Conservation (phyloP, 371 early-diverging fungal species). For the Mortierella sp. region DNA sequence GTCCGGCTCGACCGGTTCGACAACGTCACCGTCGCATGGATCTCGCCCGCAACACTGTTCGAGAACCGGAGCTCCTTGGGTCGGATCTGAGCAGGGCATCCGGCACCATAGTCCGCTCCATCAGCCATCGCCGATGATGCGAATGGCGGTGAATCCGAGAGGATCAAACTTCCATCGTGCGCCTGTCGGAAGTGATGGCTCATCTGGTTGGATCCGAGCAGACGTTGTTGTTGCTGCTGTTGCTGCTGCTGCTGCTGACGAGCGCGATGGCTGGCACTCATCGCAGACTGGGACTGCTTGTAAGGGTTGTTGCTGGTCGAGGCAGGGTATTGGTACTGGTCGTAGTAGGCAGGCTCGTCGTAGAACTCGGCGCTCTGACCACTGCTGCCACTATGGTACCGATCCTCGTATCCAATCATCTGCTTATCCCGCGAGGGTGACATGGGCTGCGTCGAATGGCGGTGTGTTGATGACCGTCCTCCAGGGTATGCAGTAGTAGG, state of each 20-base stretch:
- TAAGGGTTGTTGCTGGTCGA: neutral
- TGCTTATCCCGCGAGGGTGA: conserved; percentile 16
- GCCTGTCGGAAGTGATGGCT: conserved; percentile 34
- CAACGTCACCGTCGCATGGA: conserved; percentile 29
- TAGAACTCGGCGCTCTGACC: conserved; percentile 39
- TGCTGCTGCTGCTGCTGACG: conserved; percentile 20
- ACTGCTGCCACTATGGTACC: conserved; percentile 37
- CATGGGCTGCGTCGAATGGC: conserved; percentile 10
- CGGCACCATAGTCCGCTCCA: neutral
- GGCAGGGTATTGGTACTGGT: conserved; percentile 8
- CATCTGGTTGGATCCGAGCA: conserved; percentile 21
- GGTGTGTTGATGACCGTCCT: neutral
- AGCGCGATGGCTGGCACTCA: conserved; percentile 8
- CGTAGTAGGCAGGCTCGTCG: conserved; percentile 24
- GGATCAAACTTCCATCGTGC: conserved; percentile 28
- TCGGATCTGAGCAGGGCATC: conserved; percentile 44
- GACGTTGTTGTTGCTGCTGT: conserved; percentile 22
- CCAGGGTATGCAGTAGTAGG: conserved; percentile 8
- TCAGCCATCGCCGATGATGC: conserved; percentile 1
- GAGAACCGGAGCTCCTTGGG: conserved; percentile 39
- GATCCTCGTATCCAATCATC: conserved; percentile 17
- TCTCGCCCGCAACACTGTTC: conserved; percentile 26
- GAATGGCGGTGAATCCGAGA: conserved; percentile 18
- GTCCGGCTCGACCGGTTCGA: conserved; percentile 33
- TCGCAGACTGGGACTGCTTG: neutral